These are phyloP conservation scores for Bolboschoenus planiculmis DNA, from an alignment of 176 grass and related monocot genomes.

Conservation along the genomic window DNA sequence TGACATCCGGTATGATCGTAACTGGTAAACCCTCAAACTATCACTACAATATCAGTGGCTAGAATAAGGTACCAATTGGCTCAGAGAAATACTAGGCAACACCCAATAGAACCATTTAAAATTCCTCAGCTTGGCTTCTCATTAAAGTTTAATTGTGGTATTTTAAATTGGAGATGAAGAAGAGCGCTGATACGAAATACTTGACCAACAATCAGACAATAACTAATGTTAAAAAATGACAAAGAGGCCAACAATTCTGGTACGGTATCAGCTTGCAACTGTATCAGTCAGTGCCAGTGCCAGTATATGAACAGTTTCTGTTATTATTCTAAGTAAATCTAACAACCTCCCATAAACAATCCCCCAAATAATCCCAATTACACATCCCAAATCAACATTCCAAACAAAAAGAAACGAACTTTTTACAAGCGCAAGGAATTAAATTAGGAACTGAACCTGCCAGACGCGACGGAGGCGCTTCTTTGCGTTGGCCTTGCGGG, in stretches of 20 bases:
- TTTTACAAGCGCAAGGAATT: not conserved
- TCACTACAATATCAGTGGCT: not conserved
- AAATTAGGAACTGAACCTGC: conserved; percentile 42
- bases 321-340: not conserved
- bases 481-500: conserved; percentile 91
- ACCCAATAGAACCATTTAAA: not conserved
- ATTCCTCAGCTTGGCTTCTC: not conserved
- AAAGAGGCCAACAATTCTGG: not conserved
- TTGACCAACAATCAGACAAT: not conserved
- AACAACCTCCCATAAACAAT: not conserved
- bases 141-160: not conserved
- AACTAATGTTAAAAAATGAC: not conserved
- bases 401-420: not conserved
- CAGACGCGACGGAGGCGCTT: conserved; percentile 77
- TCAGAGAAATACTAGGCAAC: not conserved
- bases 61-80: not conserved
- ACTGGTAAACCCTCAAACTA: not conserved
- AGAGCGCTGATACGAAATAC: not conserved
- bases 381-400: not conserved
- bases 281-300: not conserved
- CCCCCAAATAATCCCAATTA: not conserved
- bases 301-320: not conserved
- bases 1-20: not conserved
- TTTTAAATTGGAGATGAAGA: not conserved
- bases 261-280: not conserved